Conservation (phyloP, 2,329 filamentous ascomycete species). For the Alternaria angustiovoidea region DNA sequence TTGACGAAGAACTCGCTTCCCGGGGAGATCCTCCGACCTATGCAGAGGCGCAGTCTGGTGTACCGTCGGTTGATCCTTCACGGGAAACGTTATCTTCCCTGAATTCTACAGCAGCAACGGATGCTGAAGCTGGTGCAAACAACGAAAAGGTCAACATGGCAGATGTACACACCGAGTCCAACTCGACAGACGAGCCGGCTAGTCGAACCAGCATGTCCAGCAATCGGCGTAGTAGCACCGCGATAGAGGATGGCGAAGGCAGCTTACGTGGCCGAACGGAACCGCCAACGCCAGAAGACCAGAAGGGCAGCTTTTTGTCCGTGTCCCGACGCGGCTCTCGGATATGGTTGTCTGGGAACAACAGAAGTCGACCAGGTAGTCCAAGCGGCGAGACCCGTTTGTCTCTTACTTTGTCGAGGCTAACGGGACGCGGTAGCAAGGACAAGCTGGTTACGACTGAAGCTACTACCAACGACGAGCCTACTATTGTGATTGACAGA, state of each 20-base stretch:
- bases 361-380: slow-evolving; percentile 54
- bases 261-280: slow-evolving; percentile 44
- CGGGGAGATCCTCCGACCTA: slow-evolving; percentile 54
- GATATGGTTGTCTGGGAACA: slow-evolving; percentile 40
- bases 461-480: slow-evolving; percentile 30
- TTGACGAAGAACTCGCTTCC: slow-evolving; percentile 70
- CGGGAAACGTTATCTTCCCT: slow-evolving; percentile 40
- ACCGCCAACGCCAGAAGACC: slow-evolving; percentile 57
- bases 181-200: slow-evolving; percentile 29
- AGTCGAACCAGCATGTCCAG: slow-evolving; percentile 50
- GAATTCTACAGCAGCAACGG: slow-evolving; percentile 23
- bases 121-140: slow-evolving; percentile 33
- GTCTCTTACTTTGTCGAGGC: slow-evolving; percentile 51
- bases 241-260: slow-evolving; percentile 50
- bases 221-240: slow-evolving; percentile 51
- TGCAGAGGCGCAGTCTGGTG: slow-evolving; percentile 40
- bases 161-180: slow-evolving; percentile 26
- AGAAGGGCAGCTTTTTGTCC: slow-evolving; percentile 43
- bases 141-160: slow-evolving; percentile 30
- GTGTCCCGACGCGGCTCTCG: slow-evolving; percentile 45
- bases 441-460: slow-evolving; percentile 48
- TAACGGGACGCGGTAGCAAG: slow-evolving; percentile 54
- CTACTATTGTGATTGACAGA: slow-evolving; percentile 39
- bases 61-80: slow-evolving; percentile 35
- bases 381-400: slow-evolving; percentile 53